A percentile compares a stretch with the other conserved stretches of the same genome.
phyloP scores from a whole-genome alignment of 441 rosid species.

The Populus tomentosa region DNA sequence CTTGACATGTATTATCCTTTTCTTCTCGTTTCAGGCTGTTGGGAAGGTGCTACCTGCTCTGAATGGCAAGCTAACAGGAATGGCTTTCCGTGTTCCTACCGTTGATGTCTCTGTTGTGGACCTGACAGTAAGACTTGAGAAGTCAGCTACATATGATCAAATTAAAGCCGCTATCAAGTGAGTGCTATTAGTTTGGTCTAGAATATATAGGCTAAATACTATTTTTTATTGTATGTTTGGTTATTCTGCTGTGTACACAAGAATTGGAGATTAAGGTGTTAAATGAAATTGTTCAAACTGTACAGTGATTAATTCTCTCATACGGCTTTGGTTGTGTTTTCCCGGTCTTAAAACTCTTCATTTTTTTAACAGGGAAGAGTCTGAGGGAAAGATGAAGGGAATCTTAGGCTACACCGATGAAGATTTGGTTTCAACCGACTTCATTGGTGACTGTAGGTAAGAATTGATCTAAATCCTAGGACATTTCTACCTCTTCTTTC shows the following conservation, averaged over 20 bases:
- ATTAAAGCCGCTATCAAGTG: conserved; percentile 76
- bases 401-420: conserved; percentile 56
- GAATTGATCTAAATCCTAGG: background rate
- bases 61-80: conserved; percentile 77
- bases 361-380: conserved; percentile 37
- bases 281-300: background rate
- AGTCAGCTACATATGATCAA: conserved; percentile 54
- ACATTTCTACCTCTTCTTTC: background rate
- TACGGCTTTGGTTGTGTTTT: background rate
- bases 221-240: background rate
- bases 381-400: conserved; percentile 55
- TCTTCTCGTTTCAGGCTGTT: conserved; percentile 39
- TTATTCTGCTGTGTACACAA: background rate
- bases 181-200: background rate
- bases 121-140: conserved; percentile 74
- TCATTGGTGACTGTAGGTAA: conserved; percentile 49
- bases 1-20: background rate
- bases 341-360: background rate
- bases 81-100: conserved; percentile 87
- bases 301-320: background rate
- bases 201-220: background rate
- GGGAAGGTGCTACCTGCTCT: conserved; percentile 72
- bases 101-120: conserved; percentile 85
- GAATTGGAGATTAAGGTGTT: background rate
- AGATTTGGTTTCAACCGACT: conserved; percentile 54